Conservation (phyloP, 192 early-diverging fungal species). For the Podochytrium sp. region DNA sequence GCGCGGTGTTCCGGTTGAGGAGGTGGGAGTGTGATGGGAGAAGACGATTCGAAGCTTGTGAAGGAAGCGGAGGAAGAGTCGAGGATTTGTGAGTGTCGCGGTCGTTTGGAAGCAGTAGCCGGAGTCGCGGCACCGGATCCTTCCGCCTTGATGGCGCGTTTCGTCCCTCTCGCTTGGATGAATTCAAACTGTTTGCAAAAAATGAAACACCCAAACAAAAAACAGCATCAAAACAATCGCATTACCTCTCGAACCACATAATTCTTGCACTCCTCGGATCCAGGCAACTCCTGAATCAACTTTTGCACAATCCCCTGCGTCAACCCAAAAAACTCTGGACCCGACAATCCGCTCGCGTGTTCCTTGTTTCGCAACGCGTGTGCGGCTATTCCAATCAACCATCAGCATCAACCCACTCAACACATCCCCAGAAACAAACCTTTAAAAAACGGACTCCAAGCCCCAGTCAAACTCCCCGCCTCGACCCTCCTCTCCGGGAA, state of each 20-base stretch:
- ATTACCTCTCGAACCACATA: conserved; percentile 59
- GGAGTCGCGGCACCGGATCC: neutral
- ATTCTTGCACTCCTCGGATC: conserved; percentile 68
- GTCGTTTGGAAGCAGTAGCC: no score
- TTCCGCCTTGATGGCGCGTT: conserved; percentile 26
- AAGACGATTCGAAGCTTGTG: neutral
- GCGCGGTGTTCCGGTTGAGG: neutral
- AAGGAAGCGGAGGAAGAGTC: neutral
- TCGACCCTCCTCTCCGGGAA: conserved; percentile 69
- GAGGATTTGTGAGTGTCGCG: neutral
- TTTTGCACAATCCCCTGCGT: conserved; percentile 82
- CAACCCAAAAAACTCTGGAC: conserved; percentile 92
- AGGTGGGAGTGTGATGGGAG: neutral
- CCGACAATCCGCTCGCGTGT: conserved; percentile 79
- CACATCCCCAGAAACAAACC: conserved; percentile 20
- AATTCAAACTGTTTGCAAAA: conserved; percentile 43
- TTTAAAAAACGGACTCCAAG: conserved; percentile 85
- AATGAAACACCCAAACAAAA: conserved; percentile 6
- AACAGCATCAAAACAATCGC: neutral
- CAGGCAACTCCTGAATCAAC: conserved; percentile 87
- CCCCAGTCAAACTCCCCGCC: conserved; percentile 82
- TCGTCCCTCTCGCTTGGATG: conserved; percentile 35
- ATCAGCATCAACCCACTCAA: neutral
- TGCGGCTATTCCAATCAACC: conserved; percentile 43
- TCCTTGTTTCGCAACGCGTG: conserved; percentile 80